phyloP scores from a whole-genome alignment of 495 filamentous ascomycete genomes.

The Amniculicola lignicola region DNA sequence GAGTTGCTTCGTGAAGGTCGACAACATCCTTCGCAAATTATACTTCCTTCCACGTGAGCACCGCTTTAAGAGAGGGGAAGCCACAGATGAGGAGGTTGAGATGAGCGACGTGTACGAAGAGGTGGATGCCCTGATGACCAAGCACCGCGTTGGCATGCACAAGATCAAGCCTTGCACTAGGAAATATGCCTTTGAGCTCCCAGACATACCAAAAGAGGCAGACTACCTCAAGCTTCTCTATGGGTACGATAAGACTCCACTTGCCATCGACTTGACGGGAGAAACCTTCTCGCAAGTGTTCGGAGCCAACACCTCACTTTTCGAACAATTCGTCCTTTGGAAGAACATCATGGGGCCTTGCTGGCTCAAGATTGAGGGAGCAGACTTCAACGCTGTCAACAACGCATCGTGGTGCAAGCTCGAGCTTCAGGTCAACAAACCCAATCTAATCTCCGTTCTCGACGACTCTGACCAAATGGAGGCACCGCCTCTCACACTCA shows the following conservation, averaged over 20 bases:
- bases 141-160: constrained; percentile 75
- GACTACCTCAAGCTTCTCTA: constrained; percentile 94
- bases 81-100: constrained; percentile 74
- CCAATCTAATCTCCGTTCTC: constrained; percentile 64
- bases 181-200: constrained; percentile 94
- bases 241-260: constrained; percentile 72
- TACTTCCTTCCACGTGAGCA: constrained; percentile 85
- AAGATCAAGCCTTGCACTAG: constrained; percentile 87
- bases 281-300: constrained; percentile 95
- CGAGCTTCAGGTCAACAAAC: constrained; percentile 76
- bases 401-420: constrained; percentile 97
- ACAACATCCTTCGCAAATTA: constrained; percentile 89
- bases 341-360: constrained; percentile 98
- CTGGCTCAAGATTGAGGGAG: constrained; percentile 85
- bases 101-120: constrained; percentile 90
- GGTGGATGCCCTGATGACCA: constrained; percentile 79
- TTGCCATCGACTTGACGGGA: constrained; percentile 69
- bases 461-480: constrained; percentile 75
- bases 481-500: constrained; percentile 81
- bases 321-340: constrained; percentile 97
- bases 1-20: constrained; percentile 93
- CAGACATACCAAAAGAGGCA: constrained; percentile 78
- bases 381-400: constrained; percentile 76
- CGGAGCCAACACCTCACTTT: constrained; percentile 87
- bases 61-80: constrained; percentile 59